Evolutionary conservation across 106 monocot species (phyloP).

Genomic region (Acorus gramineus): DNA sequence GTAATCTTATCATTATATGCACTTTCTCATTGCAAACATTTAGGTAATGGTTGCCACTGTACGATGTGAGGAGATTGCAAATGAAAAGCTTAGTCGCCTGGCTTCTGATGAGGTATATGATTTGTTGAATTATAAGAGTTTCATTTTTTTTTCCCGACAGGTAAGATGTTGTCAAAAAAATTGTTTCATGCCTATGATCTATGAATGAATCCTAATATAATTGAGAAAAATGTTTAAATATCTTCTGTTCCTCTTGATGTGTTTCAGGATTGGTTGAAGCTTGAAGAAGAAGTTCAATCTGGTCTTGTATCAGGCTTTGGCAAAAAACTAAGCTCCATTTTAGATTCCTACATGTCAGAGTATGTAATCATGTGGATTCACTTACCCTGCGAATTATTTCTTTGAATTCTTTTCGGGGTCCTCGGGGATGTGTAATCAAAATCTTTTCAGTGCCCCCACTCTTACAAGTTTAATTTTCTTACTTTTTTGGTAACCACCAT

Average conservation of each 20-base stretch:
- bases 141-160: background rate
- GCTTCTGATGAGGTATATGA: slow-evolving; percentile 35
- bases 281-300: slow-evolving; percentile 47
- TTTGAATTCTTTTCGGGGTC: background rate
- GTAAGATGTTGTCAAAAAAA: slow-evolving; percentile 7
- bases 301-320: slow-evolving; percentile 56
- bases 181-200: too few relatives aligned
- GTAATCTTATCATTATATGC: slow-evolving; percentile 2
- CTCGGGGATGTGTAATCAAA: background rate
- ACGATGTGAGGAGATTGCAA: slow-evolving; percentile 45
- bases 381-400: slow-evolving; percentile 3
- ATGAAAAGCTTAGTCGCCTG: slow-evolving; percentile 41
- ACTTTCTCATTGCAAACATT: background rate
- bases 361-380: slow-evolving; percentile 1
- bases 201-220: too few relatives aligned
- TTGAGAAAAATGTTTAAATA: too few relatives aligned
- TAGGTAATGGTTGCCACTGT: slow-evolving; percentile 58
- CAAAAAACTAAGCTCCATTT: slow-evolving; percentile 47
- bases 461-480: too few relatives aligned
- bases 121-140: background rate
- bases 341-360: slow-evolving; percentile 54
- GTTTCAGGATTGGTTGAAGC: slow-evolving; percentile 49
- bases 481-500: too few relatives aligned
- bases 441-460: too few relatives aligned
- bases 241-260: background rate